Base-by-base conservation (phyloP, 225 moss, liverwort and hornwort genomes). In the Climacium dendroides region DNA sequence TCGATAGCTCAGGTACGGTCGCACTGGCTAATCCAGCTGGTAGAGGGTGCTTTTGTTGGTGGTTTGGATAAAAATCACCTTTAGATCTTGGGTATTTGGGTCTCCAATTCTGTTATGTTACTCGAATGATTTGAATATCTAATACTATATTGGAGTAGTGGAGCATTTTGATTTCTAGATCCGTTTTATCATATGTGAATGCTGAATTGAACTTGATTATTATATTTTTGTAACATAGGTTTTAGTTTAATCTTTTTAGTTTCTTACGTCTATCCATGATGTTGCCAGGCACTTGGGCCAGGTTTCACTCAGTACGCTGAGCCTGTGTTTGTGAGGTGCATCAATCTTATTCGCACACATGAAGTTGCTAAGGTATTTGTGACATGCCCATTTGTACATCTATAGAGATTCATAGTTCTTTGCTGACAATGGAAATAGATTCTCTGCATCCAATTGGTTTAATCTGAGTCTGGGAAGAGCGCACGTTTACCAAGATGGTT, bases 301-400 rank as follows among this genome's bases (percentile, higher is more conserved):
- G 97, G 98, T 90, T 98, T 98, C 87, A 91, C 97, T 71, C 97
- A 95, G 80, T 98, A 97, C 85, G 98, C 98, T 58, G 98, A 98
- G 87, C 98, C 98, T 87, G 98, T 98, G 70, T 98, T 97, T 91
- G 91, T 97, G 82, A 95, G 98, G 90, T 98, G 98, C 90, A 95
- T 97, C 88, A 98, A 96, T 90, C 95, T 98, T 70, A 98, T 98
- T 82, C 94, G 98, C 81, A 97, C 96, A 64, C 98, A 98, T 90
- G 96, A 96, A 93, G 90, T 98, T 91, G 98, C 98, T 37, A 98
- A 98, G 98, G 98, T 90, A 86, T 52, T 82, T 62, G 53, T 85
- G 54, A 83, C 60, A 86, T 85, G 78, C 53, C 39, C 34, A 74
- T 82, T 67, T 85, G 78, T 26, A 66, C 34, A 57, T 80, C 22